Evolutionary conservation across 345 rosid genomes (phyloP), one percentile per base, ranked within the genome.

Genomic region (Gossypium thurberi): DNA sequence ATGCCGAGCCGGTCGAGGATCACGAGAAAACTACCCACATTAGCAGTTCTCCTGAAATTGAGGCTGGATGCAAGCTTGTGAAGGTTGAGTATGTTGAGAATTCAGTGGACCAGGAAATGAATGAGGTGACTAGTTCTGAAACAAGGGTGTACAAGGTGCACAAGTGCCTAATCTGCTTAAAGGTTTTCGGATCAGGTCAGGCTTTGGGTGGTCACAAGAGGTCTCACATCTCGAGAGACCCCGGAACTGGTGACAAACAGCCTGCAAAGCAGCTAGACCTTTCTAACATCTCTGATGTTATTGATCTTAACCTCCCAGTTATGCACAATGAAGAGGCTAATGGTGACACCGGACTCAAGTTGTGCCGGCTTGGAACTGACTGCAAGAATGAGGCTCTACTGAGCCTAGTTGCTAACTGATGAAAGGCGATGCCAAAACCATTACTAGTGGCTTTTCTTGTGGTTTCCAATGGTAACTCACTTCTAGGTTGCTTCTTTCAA

Each of bases 191-290:
- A 11, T 79, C 90, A 28, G 85, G 83, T 57, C 84, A 77, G 71
- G 96, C 88, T 61, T 70, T 92, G 76, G 92, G 89, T 52, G 88
- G 92, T 55, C 97, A 90, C 73, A 84, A 71, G 77, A 84, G 79
- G 80, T 63, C 73, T 71, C 89, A 87, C 55, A 2, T 69, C 64
- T 44, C 15, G 67, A 80, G 73, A 70, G 71, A 52, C 61, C 44
- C 70, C 8, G 18, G 71, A 60, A 60, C 74, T 40, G 73, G 64
- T 77, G 78, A 64, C 46, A 47, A 75, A 33, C 65, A 62, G 42
- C 28, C 42, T 33, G 73, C 20, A 46, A 43, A 68, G 58, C 72
- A 65, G 37, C 78, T 68, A 40, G 78, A 72, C 8, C 69, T 26
- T 56, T 52, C 81, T 33, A 74, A 71, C 48, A 25, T 33, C 18